Percentiles rank a stretch among this genome's conserved stretches.
Evolutionary conservation across 306 rosid species (phyloP).

Genomic region (Gastrolobium bilobum): DNA sequence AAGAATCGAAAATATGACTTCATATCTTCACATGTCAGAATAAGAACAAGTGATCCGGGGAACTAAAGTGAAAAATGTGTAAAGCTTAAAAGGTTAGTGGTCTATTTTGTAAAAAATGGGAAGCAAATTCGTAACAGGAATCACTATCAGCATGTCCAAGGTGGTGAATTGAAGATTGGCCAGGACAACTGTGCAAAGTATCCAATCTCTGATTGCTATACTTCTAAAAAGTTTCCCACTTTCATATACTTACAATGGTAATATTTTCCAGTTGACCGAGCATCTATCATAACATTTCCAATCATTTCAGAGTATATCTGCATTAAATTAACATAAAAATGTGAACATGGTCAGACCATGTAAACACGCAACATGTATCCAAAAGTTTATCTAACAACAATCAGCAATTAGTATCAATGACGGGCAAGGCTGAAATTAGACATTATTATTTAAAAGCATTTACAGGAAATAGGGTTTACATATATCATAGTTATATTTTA

Average conservation of each 20-base stretch:
- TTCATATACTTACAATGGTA: constrained; percentile 83
- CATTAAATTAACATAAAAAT: constrained; percentile 45
- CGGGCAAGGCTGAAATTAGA: not conserved
- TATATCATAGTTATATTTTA: constrained; percentile 1
- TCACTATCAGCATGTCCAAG: constrained; percentile 32
- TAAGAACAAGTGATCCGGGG: constrained; percentile 15
- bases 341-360: constrained; percentile 32
- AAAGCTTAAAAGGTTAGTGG: constrained; percentile 18
- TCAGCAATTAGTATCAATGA: constrained; percentile 27
- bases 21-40: constrained; percentile 32
- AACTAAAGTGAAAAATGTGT: constrained; percentile 15
- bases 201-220: constrained; percentile 33
- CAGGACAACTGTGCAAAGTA: constrained; percentile 14
- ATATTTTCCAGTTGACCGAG: constrained; percentile 97
- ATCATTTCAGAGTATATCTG: constrained; percentile 99
- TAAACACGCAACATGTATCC: constrained; percentile 10
- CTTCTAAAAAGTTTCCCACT: constrained; percentile 4
- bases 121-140: constrained; percentile 28
- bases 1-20: constrained; percentile 31
- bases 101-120: constrained; percentile 36
- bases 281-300: constrained; percentile 98
- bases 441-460: constrained; percentile 5
- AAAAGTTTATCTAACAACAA: not conserved
- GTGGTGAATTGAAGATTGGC: constrained; percentile 2
- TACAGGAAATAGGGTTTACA: not conserved